phyloP scores from a whole-genome alignment of 768 basidiomycete species.

The Lentinus brumalis region DNA sequence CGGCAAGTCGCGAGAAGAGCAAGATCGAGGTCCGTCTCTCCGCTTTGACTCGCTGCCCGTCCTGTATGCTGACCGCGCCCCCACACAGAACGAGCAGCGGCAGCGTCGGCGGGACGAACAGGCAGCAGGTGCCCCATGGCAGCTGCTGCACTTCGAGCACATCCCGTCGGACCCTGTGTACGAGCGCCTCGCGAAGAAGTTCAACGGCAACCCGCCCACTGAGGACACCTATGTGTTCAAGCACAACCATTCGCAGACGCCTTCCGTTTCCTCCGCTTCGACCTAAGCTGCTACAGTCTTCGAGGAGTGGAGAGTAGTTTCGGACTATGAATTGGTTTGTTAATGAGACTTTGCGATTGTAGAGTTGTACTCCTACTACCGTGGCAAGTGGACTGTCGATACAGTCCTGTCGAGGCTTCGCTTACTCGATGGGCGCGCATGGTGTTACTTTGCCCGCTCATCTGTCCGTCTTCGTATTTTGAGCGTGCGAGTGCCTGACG shows the following conservation, averaged over 20 bases:
- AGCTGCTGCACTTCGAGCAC: constrained; percentile 74
- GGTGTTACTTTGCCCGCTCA: no score
- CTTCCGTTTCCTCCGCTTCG: background rate
- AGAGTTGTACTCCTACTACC: background rate
- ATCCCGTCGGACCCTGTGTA: constrained; percentile 74
- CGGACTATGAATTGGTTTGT: background rate
- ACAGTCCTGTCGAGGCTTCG: no score
- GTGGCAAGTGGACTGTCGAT: background rate
- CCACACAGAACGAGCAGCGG: constrained; percentile 82
- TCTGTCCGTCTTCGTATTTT: no score
- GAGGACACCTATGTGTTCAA: constrained; percentile 80
- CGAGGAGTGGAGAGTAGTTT: background rate
- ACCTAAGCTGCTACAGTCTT: background rate
- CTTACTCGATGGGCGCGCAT: no score
- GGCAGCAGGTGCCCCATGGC: constrained; percentile 72
- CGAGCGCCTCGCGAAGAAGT: constrained; percentile 61
- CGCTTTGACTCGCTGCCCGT: background rate
- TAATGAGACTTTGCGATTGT: background rate
- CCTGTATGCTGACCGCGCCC: background rate
- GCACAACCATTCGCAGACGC: constrained; percentile 28
- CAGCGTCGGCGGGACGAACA: constrained; percentile 83
- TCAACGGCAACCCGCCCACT: constrained; percentile 63
- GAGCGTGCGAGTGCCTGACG: no score
- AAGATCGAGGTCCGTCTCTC: constrained; percentile 74
- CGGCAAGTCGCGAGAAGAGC: constrained; percentile 85